Evolutionary conservation across 306 rosid species (phyloP), one percentile per base, ranked within the genome.

Genomic region (Vigna hirtella): DNA sequence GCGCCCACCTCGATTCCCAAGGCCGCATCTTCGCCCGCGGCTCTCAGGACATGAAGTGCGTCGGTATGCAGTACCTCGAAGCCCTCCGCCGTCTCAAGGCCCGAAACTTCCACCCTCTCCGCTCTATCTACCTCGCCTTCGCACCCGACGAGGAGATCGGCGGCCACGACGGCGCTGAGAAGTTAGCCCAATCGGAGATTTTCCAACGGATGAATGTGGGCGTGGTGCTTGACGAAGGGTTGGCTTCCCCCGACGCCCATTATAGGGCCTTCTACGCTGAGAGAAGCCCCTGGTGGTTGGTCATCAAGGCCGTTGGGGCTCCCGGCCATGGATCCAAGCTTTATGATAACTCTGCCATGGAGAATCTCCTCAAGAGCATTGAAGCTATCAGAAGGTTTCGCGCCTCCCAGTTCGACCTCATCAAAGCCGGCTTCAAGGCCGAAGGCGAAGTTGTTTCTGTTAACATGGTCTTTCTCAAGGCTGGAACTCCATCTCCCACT

Each of bases 311-410:
- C 6, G 75, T 86, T 30, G 98, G 98, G 30, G 92, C 91, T 14
- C 98, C 98, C 0, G 98, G 98, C 2, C 98, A 95, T 80, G 98
- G 98, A 38, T 89, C 98, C 11, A 92, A 88, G 90, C 97, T 95
- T 38, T 95, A 89, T 85, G 98, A 95, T 77, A 92, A 92, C 81
- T 67, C 91, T 79, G 98, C 98, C 5, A 76, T 89, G 98, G 98
- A 91, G 86, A 95, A 95, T 89, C 84, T 95, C 22, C 67, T 95
- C 73, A 92, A 92, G 86, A 92, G 98, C 76, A 87, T 92, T 83
- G 98, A 95, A 74, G 87, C 70, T 82, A 85, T 95, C 74, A 81
- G 90, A 82, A 84, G 91, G 83, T 95, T 90, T 30, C 89, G 98
- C 8, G 88, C 93, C 56, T 86, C 98, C 0, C 98, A 95, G 74